phyloP scores from a whole-genome alignment of 306 rosid species.

The Acacia acuminata region DNA sequence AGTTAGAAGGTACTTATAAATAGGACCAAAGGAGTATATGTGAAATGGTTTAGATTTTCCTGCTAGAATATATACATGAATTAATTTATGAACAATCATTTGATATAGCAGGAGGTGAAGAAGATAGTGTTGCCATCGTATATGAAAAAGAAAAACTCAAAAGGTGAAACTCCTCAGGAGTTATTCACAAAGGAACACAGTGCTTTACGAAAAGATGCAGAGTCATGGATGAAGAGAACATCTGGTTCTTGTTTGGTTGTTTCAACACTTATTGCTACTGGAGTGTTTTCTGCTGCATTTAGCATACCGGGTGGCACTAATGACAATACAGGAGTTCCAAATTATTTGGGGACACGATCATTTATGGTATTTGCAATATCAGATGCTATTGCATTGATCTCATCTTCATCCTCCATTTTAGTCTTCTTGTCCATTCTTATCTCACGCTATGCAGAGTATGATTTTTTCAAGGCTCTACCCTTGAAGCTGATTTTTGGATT shows the following conservation, averaged over 20 bases:
- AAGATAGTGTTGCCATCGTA: conserved; percentile 36
- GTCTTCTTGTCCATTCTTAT: conserved; percentile 50
- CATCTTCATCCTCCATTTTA: conserved; percentile 42
- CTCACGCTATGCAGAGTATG: conserved; percentile 27
- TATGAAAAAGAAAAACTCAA: conserved; percentile 14
- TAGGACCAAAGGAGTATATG: no score
- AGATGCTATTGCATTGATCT: conserved; percentile 45
- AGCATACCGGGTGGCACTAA: conserved; percentile 34
- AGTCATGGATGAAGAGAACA: conserved; percentile 51
- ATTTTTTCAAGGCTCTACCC: conserved; percentile 49
- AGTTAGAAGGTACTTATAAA: no score
- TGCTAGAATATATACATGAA: not conserved
- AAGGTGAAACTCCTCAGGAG: conserved; percentile 31
- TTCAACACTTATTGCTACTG: conserved; percentile 41
- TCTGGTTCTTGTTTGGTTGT: conserved; percentile 39
- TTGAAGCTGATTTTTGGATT: conserved; percentile 44
- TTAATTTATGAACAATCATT: not conserved
- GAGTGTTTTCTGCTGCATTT: conserved; percentile 41
- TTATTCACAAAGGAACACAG: conserved; percentile 39
- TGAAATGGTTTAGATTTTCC: no score
- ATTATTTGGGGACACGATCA: not conserved
- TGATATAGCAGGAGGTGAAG: conserved; percentile 44
- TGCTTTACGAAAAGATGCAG: conserved; percentile 21
- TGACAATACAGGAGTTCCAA: conserved; percentile 13
- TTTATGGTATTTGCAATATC: conserved; percentile 40